Evolutionary conservation across 768 basidiomycete species (phyloP).

Genomic region (Porpolomopsis calyptriformis): DNA sequence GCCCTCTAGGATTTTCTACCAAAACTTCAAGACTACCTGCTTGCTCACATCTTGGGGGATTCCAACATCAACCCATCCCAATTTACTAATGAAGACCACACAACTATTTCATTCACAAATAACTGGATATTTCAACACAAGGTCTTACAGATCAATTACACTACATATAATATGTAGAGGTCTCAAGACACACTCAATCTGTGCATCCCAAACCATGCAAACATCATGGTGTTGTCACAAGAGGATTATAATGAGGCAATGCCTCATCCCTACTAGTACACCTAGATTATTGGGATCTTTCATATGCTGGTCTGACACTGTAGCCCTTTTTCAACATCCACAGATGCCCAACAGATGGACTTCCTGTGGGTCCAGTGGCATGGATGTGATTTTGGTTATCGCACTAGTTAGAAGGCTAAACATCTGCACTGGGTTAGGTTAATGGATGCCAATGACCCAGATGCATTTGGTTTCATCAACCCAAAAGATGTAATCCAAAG

Average conservation of each 20-base stretch:
- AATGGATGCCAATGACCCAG: slow-evolving; percentile 1
- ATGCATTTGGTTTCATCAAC: slow-evolving; percentile 15
- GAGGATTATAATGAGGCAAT: slow-evolving; percentile 6
- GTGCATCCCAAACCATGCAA: slow-evolving; percentile 11
- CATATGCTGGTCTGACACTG: slow-evolving; percentile 10
- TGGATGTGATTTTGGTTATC: not conserved
- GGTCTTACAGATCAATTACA: slow-evolving; percentile 26
- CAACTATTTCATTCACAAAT: slow-evolving; percentile 14
- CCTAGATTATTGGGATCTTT: slow-evolving; percentile 12
- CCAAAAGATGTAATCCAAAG: slow-evolving; percentile 12
- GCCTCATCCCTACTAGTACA: slow-evolving; percentile 11
- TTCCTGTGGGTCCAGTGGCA: slow-evolving; percentile 14
- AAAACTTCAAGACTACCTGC: slow-evolving; percentile 21
- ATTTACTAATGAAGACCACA: slow-evolving; percentile 11
- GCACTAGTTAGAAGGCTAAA: not conserved
- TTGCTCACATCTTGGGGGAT: slow-evolving; percentile 13
- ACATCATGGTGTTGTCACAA: slow-evolving; percentile 26
- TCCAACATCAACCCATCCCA: slow-evolving; percentile 12
- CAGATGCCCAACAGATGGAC: slow-evolving; percentile 1
- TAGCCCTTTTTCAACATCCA: not conserved
- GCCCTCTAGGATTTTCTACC: slow-evolving; percentile 17
- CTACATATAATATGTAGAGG: slow-evolving; percentile 12
- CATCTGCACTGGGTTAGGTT: slow-evolving; percentile 7
- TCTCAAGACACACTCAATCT: slow-evolving; percentile 33
- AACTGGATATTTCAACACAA: slow-evolving; percentile 22